Evolutionary conservation across 2,329 filamentous ascomycete species (phyloP).

Genomic region (Trichoderma aggressivum): DNA sequence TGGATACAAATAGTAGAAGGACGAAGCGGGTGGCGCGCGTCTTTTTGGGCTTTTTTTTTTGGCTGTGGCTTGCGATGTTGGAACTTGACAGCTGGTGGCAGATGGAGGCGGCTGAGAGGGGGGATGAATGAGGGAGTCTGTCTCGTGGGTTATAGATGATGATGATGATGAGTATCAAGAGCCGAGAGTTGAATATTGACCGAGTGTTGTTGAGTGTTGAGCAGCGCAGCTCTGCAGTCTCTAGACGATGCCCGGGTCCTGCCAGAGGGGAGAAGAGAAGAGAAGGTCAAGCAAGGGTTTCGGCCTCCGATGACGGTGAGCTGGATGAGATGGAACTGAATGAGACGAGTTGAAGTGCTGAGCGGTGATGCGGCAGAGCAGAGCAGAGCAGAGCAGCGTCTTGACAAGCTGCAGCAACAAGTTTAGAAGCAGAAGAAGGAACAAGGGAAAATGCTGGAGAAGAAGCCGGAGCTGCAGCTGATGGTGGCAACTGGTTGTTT

Average conservation of each 20-base stretch:
- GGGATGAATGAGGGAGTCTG: neutral
- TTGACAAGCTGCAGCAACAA: no score
- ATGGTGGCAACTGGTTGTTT: neutral
- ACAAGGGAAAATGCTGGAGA: neutral
- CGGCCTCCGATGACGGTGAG: neutral
- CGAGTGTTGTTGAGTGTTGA: neutral
- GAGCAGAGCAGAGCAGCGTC: neutral
- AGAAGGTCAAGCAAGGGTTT: neutral
- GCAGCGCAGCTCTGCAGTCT: neutral
- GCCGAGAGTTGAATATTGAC: neutral
- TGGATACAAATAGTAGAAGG: slow-evolving; percentile 8
- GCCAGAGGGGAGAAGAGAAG: neutral
- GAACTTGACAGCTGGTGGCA: slow-evolving; percentile 3
- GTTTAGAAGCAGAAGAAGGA: neutral
- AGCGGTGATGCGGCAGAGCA: neutral
- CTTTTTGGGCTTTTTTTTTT: neutral
- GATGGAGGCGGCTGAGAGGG: neutral
- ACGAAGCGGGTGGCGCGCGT: slow-evolving; percentile 14
- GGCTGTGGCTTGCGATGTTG: neutral
- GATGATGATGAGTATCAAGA: neutral
- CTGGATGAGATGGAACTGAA: neutral
- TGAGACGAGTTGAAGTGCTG: neutral
- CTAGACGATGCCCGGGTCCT: neutral
- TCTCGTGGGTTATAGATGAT: neutral
- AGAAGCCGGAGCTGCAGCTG: neutral